These are phyloP conservation scores for Microsporum canis DNA, from an alignment of 2,329 filamentous ascomycete species.

Conservation along the genomic window DNA sequence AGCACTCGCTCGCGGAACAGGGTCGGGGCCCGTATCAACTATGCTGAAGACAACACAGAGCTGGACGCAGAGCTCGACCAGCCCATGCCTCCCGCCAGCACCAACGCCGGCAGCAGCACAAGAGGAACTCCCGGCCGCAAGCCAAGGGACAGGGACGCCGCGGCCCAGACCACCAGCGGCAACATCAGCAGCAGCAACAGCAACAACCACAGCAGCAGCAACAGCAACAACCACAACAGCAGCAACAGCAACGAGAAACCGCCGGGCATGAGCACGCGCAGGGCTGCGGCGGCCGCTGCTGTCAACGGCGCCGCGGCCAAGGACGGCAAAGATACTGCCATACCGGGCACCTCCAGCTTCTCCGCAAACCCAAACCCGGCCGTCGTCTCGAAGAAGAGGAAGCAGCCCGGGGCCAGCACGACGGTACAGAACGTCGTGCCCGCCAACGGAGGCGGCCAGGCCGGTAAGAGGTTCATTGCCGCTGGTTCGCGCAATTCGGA, in stretches of 20 bases:
- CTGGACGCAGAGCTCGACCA: slow-evolving; percentile 79
- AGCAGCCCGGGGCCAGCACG: slow-evolving; percentile 47
- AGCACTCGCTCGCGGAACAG: slow-evolving; percentile 91
- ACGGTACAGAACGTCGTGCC: slow-evolving; percentile 21
- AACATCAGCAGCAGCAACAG: slow-evolving; percentile 20
- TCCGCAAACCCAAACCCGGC: slow-evolving; percentile 38
- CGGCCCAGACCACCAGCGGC: slow-evolving; percentile 11
- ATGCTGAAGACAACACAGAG: slow-evolving; percentile 88
- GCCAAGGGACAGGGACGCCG: slow-evolving; percentile 10
- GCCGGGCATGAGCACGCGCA: slow-evolving; percentile 31
- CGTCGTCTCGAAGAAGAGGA: slow-evolving; percentile 67
- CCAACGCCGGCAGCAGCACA: slow-evolving; percentile 12
- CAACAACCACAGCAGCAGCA: slow-evolving; percentile 16
- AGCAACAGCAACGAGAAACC: slow-evolving; percentile 28
- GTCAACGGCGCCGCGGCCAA: background rate
- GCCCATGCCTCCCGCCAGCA: slow-evolving; percentile 20
- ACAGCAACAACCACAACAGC: slow-evolving; percentile 19
- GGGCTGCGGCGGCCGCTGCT: slow-evolving; percentile 21
- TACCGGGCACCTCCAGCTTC: slow-evolving; percentile 50
- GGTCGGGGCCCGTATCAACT: slow-evolving; percentile 66
- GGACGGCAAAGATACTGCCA: slow-evolving; percentile 34
- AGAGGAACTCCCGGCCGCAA: background rate
- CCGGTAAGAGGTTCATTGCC: slow-evolving; percentile 27
- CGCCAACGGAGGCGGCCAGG: slow-evolving; percentile 1
- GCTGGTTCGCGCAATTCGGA: slow-evolving; percentile 22